Base-by-base conservation (phyloP, 306 rosid species). In the Lathyrus tuberosus region DNA sequence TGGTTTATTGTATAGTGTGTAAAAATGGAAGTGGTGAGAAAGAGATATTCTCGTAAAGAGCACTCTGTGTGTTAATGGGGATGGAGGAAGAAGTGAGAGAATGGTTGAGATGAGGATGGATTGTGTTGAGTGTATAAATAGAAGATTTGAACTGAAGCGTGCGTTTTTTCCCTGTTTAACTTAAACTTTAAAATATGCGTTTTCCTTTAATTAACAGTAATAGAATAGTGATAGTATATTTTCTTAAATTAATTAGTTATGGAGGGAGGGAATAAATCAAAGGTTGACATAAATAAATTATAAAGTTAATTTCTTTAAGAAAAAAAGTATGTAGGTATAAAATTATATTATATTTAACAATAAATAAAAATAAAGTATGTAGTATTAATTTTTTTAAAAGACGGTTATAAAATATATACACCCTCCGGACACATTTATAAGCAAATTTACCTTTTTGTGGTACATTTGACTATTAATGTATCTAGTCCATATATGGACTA, bases 1-100 rank as follows among this genome's bases (percentile, higher is more conserved):
- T 28, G 6, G 13, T 26, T 4, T 26, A 26, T 26, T 64, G 69
- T 20, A 22, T 20, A n/a, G 20, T 43, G 4, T 20, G 57, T 24
- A 8, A 43, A 42, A 24, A 3, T 46, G 58, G 15, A 7, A 51
- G 14, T 7, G 65, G 79, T 72, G 81, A 62, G 28, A 24, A 26
- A 62, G 53, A 63, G 69, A 63, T 74, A 77, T 86, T 69, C 82
- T 78, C 82, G 37, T 69, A 63, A 37, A 82, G 86, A 69, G 78
- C 80, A 62, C 84, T 84, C 89, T 24, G 70, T 30, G 15, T 41
- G n/a, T 62, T 40, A 12, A 24, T 43, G 42, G 48, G 18, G 71
- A 62, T 49, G 37, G 52, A 35, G 9, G 33, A 33, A 16, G 35
- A 8, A 4, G 67, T 1, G 30, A 11, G 51, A 46, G 70, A 54